phyloP scores from a whole-genome alignment of 108 stramenopile species.

The Nitzschia putrida region DNA sequence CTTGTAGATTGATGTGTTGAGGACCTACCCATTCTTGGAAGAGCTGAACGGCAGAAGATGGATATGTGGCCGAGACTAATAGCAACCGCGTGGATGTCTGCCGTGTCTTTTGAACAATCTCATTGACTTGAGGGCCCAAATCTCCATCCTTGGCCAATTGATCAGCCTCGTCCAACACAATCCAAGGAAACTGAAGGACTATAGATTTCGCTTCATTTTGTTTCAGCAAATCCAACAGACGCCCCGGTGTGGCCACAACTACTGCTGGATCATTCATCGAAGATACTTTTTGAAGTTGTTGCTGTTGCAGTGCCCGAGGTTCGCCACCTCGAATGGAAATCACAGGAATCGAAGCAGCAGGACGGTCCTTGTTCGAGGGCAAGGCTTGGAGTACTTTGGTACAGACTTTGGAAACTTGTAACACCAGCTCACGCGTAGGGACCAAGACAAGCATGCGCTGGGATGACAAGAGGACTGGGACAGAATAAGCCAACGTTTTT shows the following conservation, averaged over 20 bases:
- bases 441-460: constrained; percentile 52
- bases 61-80: constrained; percentile 67
- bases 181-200: constrained; percentile 9
- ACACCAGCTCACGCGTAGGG: constrained; percentile 81
- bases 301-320: constrained; percentile 43
- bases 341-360: constrained; percentile 36
- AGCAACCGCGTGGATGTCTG: neutral
- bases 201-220: neutral
- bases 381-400: constrained; percentile 53
- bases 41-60: constrained; percentile 29
- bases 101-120: constrained; percentile 1
- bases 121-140: constrained; percentile 64
- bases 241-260: constrained; percentile 71
- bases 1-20: constrained; percentile 9
- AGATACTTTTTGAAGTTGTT: constrained; percentile 9
- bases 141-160: constrained; percentile 65
- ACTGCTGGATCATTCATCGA: constrained; percentile 31
- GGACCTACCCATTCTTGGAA: constrained; percentile 25
- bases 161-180: constrained; percentile 82
- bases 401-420: constrained; percentile 61
- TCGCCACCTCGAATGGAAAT: constrained; percentile 74
- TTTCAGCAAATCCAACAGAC: constrained; percentile 60
- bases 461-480: constrained; percentile 45
- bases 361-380: neutral
- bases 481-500: constrained; percentile 64